phyloP scores from a whole-genome alignment of 2,329 filamentous ascomycete species.

The Malbranchea cinnamomea region DNA sequence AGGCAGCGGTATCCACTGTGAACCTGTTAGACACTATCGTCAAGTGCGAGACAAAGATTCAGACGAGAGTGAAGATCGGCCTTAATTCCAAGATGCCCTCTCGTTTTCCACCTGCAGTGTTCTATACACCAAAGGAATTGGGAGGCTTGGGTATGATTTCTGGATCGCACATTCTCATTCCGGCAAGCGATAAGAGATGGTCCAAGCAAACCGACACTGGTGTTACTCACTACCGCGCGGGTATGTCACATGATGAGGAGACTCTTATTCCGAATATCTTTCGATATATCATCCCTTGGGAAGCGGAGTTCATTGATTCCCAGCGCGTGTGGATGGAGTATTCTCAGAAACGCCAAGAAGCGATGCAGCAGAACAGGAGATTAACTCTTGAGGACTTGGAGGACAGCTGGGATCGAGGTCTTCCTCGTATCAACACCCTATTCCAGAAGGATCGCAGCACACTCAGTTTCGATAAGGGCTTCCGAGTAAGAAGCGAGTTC shows the following conservation, averaged over 20 bases:
- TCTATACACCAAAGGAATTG: constrained; percentile 96
- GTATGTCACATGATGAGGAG: constrained; percentile 97
- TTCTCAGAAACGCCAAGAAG: constrained; percentile 91
- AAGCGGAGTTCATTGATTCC: constrained; percentile 96
- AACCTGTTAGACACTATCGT: constrained; percentile 92
- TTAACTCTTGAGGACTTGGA: constrained; percentile 92
- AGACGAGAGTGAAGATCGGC: constrained; percentile 96
- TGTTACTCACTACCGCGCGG: constrained; percentile 89
- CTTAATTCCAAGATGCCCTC: constrained; percentile 99
- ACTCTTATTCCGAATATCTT: constrained; percentile 98
- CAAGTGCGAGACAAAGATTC: constrained; percentile 98
- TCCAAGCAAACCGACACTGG: constrained; percentile 96
- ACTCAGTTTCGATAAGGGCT: constrained; percentile 95
- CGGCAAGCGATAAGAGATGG: constrained; percentile 94
- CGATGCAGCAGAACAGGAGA: constrained; percentile 90
- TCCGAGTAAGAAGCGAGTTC: constrained; percentile 88
- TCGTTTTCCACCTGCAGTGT: constrained; percentile 93
- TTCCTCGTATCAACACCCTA: constrained; percentile 93
- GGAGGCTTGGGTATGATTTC: constrained; percentile 98
- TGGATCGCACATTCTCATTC: constrained; percentile 92
- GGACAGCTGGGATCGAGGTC: constrained; percentile 94
- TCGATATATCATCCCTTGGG: constrained; percentile 98
- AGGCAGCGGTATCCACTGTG: constrained; percentile 91
- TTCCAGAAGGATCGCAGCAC: constrained; percentile 99
- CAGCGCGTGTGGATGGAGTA: constrained; percentile 99